Base-by-base conservation (phyloP, 441 rosid species). In the Bocquillonia castaneifolia region DNA sequence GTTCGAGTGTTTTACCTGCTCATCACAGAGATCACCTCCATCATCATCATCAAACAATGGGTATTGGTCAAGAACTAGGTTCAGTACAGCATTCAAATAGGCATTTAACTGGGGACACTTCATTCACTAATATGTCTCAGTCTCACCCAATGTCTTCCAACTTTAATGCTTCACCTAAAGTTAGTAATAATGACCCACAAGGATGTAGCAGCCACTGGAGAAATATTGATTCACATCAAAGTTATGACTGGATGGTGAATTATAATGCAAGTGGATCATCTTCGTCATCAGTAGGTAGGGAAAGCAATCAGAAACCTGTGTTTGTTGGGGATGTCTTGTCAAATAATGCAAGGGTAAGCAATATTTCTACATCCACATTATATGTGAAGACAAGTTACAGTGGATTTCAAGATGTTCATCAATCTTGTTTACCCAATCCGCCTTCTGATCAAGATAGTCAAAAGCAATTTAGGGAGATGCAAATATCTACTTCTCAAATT, bases 211-310 rank as follows among this genome's bases (percentile, higher is more conserved):
- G 69, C 40, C 67, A 65, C 67, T 73, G 78, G 83, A 81, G 72
- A 64, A 65, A 58, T 31, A 55, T 74, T 44, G 75, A 52, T 56
- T 75, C 81, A 4, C 79, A 83, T 55, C 73, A 73, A 14, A 67
- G 50, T 18, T 70, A 66, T 68, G 84, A 81, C 64, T 81, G 81
- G 92, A 66, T 59, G 79, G 76, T 71, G 61, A 78, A 77, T 77
- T 74, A 71, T 9, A 6, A 50, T 61, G 68, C 79, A 18, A 68
- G 74, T 78, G 85, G 79, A 51, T 71, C 73, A 20, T 22, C 51
- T 3, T 10, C 48, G 9, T 31, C 59, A 55, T 67, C 72, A 17
- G 69, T 58, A 9, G 76, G 62, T 53, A 77, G 80, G 51, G 77
- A 61, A 50, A 58, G 40, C 69, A 75, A 76, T 67, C 79, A 74